Conservation (phyloP, 2,329 filamentous ascomycete genomes). For the Cladophialophora exuberans region DNA sequence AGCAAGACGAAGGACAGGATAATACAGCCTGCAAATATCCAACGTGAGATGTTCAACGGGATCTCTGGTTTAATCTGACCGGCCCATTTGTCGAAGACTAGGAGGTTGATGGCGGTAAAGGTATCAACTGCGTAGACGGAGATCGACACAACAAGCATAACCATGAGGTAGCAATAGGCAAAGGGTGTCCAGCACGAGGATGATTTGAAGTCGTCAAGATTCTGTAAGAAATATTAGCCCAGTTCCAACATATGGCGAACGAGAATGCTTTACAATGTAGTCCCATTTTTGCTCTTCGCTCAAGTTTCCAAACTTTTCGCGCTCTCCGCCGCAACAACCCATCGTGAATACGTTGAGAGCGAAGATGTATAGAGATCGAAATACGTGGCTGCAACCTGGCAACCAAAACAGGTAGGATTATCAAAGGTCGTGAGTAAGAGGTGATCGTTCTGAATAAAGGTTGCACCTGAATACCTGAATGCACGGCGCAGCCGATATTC, state of each 20-base stretch:
- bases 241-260: constrained; percentile 4
- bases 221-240: constrained; percentile 42
- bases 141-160: constrained; percentile 75
- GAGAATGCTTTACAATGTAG: constrained; percentile 70
- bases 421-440: constrained; percentile 2
- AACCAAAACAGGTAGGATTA: too few relatives aligned
- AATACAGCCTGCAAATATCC: constrained; percentile 94
- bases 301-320: constrained; percentile 65
- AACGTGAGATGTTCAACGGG: constrained; percentile 77
- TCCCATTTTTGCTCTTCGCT: constrained; percentile 91
- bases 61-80: constrained; percentile 79
- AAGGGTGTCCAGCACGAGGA: constrained; percentile 75
- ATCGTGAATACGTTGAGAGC: constrained; percentile 53
- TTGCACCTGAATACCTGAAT: neutral
- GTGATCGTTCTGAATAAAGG: neutral
- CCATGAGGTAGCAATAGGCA: constrained; percentile 83
- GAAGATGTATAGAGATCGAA: constrained; percentile 10
- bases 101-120: constrained; percentile 88
- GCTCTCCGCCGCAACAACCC: constrained; percentile 65
- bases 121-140: constrained; percentile 88
- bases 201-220: constrained; percentile 76
- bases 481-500: constrained; percentile 32
- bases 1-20: constrained; percentile 86
- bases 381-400: constrained; percentile 27
- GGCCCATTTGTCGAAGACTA: constrained; percentile 88